phyloP scores from a whole-genome alignment of 2,329 filamentous ascomycete genomes.

The Fusarium austroafricanum region DNA sequence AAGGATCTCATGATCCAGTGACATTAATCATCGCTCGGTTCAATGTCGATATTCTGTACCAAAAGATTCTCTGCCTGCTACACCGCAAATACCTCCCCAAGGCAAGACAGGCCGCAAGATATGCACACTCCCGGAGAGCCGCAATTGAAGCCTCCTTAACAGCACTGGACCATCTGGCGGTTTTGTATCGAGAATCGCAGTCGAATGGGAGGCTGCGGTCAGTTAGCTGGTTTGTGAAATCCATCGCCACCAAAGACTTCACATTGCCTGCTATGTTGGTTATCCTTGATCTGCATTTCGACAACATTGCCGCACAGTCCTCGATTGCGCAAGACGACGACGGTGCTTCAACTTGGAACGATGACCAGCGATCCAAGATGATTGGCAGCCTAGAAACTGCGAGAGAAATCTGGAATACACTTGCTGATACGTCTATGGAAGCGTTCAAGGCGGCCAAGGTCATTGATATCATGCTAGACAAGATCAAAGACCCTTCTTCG shows the following conservation, averaged over 20 bases:
- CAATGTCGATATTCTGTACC: constrained; percentile 84
- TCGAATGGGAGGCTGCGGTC: constrained; percentile 76
- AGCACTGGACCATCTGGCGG: constrained; percentile 80
- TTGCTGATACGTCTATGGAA: constrained; percentile 84
- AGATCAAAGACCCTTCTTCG: constrained; percentile 64
- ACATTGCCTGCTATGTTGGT: constrained; percentile 87
- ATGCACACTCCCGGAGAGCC: constrained; percentile 83
- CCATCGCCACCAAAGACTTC: constrained; percentile 86
- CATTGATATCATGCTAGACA: constrained; percentile 85
- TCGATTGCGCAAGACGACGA: constrained; percentile 56
- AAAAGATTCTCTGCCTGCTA: constrained; percentile 89
- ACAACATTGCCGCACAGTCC: constrained; percentile 61
- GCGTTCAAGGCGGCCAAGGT: constrained; percentile 87
- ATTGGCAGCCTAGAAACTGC: constrained; percentile 77
- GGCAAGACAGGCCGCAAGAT: constrained; percentile 81
- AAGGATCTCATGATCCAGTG: constrained; percentile 82
- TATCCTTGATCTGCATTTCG: constrained; percentile 82
- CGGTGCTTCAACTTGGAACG: constrained; percentile 66
- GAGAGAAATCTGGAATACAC: constrained; percentile 81
- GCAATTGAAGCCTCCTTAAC: constrained; percentile 90
- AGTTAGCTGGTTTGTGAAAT: constrained; percentile 82
- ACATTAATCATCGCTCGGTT: constrained; percentile 88
- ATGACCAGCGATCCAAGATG: constrained; percentile 78
- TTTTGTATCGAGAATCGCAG: constrained; percentile 79
- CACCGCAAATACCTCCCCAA: constrained; percentile 88